Base-by-base conservation (phyloP, 331 rosid genomes). In the Erythrophleum ivorense region DNA sequence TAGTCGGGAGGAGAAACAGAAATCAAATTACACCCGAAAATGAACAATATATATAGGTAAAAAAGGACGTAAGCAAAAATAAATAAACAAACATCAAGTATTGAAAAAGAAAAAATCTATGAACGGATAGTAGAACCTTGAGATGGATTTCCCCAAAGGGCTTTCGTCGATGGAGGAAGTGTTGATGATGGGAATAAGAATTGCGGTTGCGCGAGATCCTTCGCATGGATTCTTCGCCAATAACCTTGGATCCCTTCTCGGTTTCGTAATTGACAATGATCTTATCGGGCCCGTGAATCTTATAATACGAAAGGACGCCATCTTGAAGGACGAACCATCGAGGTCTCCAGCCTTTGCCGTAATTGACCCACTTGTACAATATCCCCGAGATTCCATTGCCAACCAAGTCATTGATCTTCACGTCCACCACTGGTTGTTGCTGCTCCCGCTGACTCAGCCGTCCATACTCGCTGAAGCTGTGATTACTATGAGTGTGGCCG, bases 291-390 rank as follows among this genome's bases (percentile, higher is more conserved):
- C 98, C 98, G 69, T 95, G 97, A 86, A 93, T 95, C 89, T 95
- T 95, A 59, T 88, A 95, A 73, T 95, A 95, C 3, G 98, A 95
- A 58, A 95, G 88, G 5, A 95, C 98, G 2, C 98, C 98, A 41
- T 95, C 98, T 49, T 90, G 98, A 33, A 95, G 86, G 11, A 89
- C 92, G 58, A 95, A 93, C 98, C 98, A 95, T 52, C 98, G 86
- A 7, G 90, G 92, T 67, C 98, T 85, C 98, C 98, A 95, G 21
- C 98, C 98, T 73, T 90, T 93, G 4, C 98, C 98, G 75, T 95
- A 95, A 84, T 95, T 95, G 76, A 95, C 98, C 98, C 98, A 95
- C 87, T 95, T 95, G 49, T 87, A 72, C 16, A 95, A 88, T 65
- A 91, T 85, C 43, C 97, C 98, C 1, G 93, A 90, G 57, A 95